Percentiles rank a stretch among this genome's conserved stretches.
Conservation (phyloP, 1,284 basidiomycete species). For the Sporisorium reilianum region DNA sequence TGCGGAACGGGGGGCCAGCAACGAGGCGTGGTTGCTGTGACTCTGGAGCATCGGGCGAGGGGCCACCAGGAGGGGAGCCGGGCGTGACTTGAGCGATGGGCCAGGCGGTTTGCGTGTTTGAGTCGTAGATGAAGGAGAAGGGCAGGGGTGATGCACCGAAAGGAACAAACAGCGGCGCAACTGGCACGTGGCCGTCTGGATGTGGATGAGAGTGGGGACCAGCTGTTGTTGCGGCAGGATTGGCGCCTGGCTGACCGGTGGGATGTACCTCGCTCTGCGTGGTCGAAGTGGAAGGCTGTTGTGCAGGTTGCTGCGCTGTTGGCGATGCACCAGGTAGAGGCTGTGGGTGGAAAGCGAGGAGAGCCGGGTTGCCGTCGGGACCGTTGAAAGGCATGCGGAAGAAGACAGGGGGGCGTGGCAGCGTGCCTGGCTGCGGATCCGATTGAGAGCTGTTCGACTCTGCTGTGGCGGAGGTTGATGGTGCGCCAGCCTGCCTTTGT, state of each 20-base stretch:
- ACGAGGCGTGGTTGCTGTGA: slow-evolving; percentile 48
- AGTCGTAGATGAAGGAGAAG: slow-evolving; percentile 63
- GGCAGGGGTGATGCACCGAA: slow-evolving; percentile 57
- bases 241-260: slow-evolving; percentile 1
- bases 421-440: not conserved
- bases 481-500: not conserved
- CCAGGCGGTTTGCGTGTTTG: slow-evolving; percentile 54
- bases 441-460: not conserved
- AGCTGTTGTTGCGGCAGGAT: not conserved
- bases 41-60: slow-evolving; percentile 30
- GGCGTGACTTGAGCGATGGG: slow-evolving; percentile 52
- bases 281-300: not conserved
- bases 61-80: slow-evolving; percentile 37
- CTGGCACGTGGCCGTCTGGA: slow-evolving; percentile 45
- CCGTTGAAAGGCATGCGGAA: slow-evolving; percentile 54
- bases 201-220: slow-evolving; percentile 25
- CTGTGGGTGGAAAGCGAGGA: slow-evolving; percentile 53
- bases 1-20: slow-evolving; percentile 58
- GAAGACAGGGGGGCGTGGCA: slow-evolving; percentile 32
- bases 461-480: not conserved
- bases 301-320: not conserved
- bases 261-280: slow-evolving; percentile 3
- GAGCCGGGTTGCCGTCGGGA: slow-evolving; percentile 45
- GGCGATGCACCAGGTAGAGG: slow-evolving; percentile 27
- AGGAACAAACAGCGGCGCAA: slow-evolving; percentile 59